Base-by-base conservation (phyloP, 1,139 yeast species). In the Scheffersomyces illinoinensis region DNA sequence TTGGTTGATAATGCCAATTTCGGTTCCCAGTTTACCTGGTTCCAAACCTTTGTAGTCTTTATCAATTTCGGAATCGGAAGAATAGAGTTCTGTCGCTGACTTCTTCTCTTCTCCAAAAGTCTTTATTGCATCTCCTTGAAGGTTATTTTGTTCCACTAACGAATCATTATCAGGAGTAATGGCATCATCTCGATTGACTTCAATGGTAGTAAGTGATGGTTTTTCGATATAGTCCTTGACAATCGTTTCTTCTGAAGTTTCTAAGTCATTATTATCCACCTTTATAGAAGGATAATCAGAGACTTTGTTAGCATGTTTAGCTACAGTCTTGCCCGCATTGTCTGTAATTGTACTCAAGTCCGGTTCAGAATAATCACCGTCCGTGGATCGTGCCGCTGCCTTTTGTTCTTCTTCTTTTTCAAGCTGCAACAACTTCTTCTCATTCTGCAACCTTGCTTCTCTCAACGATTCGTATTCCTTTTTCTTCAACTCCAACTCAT, bases 281-380 rank as follows among this genome's bases (percentile, higher is more conserved):
- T 64, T 60, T 18, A 69, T 74, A 20, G 67, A 56, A 52, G 70
- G 74, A 54, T 71, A 75, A 4, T 68, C 70, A 6, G 63, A 64
- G 23, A 62, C 60, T 3, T 67, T 61, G 12, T 66, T 61, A 10
- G 63, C 60, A 3, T 53, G 53, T 39, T 63, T 56, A 5, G 71
- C 68, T 14, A 63, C 71, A 18, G 66, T 68, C 52, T 62, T 68
- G 23, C 65, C 68, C 4, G 62, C 65, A 5, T 58, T 59, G 7
- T 61, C 65, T 10, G 59, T 61, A 12, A 58, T 62, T 26, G 54
- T 57, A 21, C 23, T 54, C n/a, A 33, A 57, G 20, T 47, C 55
- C 10, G 48, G 50, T 10, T 52, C 54, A 10, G 33, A 53, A 18
- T 53, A 56, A n/a, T 50, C 57, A 39, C 39, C 20, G 17, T 52